These are phyloP conservation scores for Trichoderma hamatum DNA, from an alignment of 2,329 filamentous ascomycete species.

Conservation along the genomic window DNA sequence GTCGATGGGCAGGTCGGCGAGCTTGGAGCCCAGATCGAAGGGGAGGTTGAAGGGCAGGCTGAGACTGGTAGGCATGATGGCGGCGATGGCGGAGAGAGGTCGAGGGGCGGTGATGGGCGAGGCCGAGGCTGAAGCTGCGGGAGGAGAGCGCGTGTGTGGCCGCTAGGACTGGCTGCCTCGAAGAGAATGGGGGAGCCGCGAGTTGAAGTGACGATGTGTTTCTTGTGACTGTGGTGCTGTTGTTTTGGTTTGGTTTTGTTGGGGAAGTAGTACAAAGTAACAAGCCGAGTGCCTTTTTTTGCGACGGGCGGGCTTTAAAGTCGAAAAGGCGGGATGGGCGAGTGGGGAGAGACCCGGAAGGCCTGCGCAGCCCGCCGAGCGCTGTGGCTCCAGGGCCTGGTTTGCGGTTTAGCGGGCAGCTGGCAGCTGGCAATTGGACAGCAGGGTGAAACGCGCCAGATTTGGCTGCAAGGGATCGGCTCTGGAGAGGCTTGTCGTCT, in stretches of 20 bases:
- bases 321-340: slow-evolving; percentile 6
- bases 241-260: neutral
- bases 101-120: slow-evolving; percentile 2
- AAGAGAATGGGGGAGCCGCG: neutral
- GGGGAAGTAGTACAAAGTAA: neutral
- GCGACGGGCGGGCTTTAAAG: slow-evolving; percentile 1
- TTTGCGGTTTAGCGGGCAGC: neutral
- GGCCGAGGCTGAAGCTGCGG: neutral
- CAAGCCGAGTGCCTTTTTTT: neutral
- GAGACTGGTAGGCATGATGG: slow-evolving; percentile 19
- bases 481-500: neutral
- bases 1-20: slow-evolving; percentile 11
- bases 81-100: slow-evolving; percentile 2
- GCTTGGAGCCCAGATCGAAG: slow-evolving; percentile 4
- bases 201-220: neutral
- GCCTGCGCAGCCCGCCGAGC: neutral
- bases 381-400: neutral
- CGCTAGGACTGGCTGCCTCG: neutral
- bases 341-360: neutral
- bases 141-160: neutral
- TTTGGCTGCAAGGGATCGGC: neutral
- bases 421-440: neutral
- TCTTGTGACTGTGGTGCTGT: neutral
- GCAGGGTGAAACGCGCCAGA: neutral
- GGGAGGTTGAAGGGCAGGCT: slow-evolving; percentile 18